Percentiles rank a stretch among this genome's conserved stretches.
phyloP scores from a whole-genome alignment of 805 yeast species.

The Kluyveromyces nonfermentans region DNA sequence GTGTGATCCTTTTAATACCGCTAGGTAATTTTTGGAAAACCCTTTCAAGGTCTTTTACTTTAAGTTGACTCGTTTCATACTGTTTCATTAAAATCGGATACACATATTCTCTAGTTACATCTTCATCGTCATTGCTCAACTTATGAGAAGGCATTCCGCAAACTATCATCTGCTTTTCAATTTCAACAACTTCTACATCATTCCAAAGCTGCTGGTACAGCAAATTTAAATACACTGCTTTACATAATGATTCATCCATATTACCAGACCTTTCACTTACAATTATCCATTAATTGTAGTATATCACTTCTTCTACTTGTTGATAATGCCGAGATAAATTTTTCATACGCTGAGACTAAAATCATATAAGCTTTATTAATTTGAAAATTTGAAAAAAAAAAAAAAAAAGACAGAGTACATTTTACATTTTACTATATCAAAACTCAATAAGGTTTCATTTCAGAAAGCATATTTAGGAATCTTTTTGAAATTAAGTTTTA shows the following conservation, averaged over 20 bases:
- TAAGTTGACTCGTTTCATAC: conserved; percentile 14
- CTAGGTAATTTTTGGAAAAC: conserved; percentile 15
- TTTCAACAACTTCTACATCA: conserved; percentile 12
- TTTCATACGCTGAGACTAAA: not conserved
- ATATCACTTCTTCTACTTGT: no score
- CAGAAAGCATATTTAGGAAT: not conserved
- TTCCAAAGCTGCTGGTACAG: conserved; percentile 23
- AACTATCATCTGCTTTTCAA: conserved; percentile 11
- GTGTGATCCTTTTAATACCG: conserved; percentile 34
- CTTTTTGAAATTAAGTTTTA: not conserved
- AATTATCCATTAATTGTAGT: no score
- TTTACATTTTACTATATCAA: no score
- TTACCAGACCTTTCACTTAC: not conserved
- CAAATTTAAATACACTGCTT: conserved; percentile 10
- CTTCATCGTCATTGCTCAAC: conserved; percentile 17
- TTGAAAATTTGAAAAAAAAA: no score
- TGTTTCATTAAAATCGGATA: conserved; percentile 25
- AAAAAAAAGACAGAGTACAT: no score
- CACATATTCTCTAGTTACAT: conserved; percentile 16
- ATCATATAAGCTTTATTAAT: no score
- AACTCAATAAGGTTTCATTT: no score
- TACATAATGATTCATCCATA: not conserved
- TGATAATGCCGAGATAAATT: not conserved
- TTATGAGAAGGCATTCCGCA: conserved; percentile 19
- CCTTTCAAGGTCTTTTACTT: conserved; percentile 17